Evolutionary conservation across 441 rosid species (phyloP).

Genomic region (Euphorbia schlechtendalii): DNA sequence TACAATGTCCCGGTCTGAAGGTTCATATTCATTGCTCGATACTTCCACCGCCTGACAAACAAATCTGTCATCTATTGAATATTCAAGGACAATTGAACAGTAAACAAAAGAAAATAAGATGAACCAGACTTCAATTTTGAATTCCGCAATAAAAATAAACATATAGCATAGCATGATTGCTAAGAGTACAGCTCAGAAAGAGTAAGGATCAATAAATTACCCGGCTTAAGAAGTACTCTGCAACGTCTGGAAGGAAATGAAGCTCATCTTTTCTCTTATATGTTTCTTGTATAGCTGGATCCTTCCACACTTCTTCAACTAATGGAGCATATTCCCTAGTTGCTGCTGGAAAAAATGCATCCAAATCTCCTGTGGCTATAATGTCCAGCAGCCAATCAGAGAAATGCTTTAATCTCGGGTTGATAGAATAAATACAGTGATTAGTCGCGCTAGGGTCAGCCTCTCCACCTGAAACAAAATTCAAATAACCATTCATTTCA

Average conservation of each 20-base stretch:
- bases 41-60: slow-evolving; percentile 86
- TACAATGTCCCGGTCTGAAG: slow-evolving; percentile 84
- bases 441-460: slow-evolving; percentile 31
- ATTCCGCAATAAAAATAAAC: background rate
- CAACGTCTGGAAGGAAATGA: slow-evolving; percentile 94
- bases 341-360: slow-evolving; percentile 99
- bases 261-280: slow-evolving; percentile 85
- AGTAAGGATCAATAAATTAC: slow-evolving; percentile 30
- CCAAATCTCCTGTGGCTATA: slow-evolving; percentile 96
- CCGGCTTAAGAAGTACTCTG: slow-evolving; percentile 91
- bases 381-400: slow-evolving; percentile 99
- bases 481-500: background rate
- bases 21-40: slow-evolving; percentile 96
- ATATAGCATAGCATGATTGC: background rate
- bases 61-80: slow-evolving; percentile 4
- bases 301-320: slow-evolving; percentile 98
- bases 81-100: background rate
- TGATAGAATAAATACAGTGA: slow-evolving; percentile 66
- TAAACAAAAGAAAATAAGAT: background rate
- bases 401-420: slow-evolving; percentile 90
- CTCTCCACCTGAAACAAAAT: slow-evolving; percentile 48
- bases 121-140: background rate
- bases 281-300: slow-evolving; percentile 92
- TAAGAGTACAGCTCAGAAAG: background rate
- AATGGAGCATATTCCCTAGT: slow-evolving; percentile 97